Base-by-base conservation (phyloP, 2,329 filamentous ascomycete species). In the Colletotrichum sp. region DNA sequence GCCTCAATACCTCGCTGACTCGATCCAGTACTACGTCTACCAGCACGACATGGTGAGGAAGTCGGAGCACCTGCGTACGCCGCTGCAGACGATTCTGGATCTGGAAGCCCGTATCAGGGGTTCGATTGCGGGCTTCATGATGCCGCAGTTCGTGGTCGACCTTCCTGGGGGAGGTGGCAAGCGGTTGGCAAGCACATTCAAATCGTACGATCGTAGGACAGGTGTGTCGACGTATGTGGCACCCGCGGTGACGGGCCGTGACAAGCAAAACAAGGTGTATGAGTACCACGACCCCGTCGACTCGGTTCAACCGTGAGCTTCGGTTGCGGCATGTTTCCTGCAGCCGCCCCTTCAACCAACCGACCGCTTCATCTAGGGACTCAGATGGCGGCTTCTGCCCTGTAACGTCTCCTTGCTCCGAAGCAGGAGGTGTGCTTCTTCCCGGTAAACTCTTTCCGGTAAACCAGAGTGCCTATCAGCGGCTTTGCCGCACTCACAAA, bases 121-220 rank as follows among this genome's bases (percentile, higher is more conserved):
- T 34, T 90, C 88, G 0, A 90, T 93, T 61, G 91, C 91, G 1
- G 92, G 92, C 2, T 93, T 92, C 82, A 87, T 90, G 85, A 92
- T 88, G 84, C 92, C 92, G 0, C 86, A 89, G 22, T 93, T 93
- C 79, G 88, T 93, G 7, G 90, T 93, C 25, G 91, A 93, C 80
- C 87, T 93, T 7, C 92, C 92, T 0, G 90, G 89, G 2, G 91
- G 92, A 3, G 92, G 92, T 3, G 92, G 92, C 4, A 93, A 94
- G 84, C 88, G 92, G 59, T 87, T 91, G 13, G 90, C 90, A 1
- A 87, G 87, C 57, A 89, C 88, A 15, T 88, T 85, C 78, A 84
- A 89, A 71, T 87, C 83, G 2, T 93, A 93, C 79, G 87, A 93
- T 80, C 84, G 85, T 36, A 76, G 81, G 9, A 89, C 86, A 3